Evolutionary conservation across 345 rosid genomes (phyloP).

Genomic region (Citrus sp.): DNA sequence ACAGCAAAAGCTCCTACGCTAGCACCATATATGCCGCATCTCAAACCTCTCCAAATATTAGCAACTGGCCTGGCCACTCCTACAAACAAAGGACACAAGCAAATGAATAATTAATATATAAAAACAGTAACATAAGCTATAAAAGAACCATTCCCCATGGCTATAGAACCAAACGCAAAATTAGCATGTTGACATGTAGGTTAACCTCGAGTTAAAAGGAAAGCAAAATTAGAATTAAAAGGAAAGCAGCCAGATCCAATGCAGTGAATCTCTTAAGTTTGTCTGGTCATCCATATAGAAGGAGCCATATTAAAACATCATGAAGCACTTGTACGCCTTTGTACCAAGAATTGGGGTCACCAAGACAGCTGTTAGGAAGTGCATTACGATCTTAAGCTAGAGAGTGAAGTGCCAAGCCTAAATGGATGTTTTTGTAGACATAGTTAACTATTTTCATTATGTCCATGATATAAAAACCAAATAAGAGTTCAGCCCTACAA

Average conservation of each 20-base stretch:
- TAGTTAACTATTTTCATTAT: too few species aligned
- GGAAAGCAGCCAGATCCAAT: not conserved
- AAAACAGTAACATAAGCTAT: not conserved
- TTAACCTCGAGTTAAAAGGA: not conserved
- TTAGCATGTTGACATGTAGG: not conserved
- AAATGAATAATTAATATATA: not conserved
- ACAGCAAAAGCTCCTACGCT: not conserved
- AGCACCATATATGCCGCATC: not conserved
- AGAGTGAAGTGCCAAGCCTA: not conserved
- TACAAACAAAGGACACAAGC: not conserved
- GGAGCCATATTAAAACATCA: not conserved
- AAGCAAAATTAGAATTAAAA: not conserved
- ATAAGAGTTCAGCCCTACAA: not conserved
- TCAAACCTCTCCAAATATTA: not conserved
- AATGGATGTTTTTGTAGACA: not conserved
- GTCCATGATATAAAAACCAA: not conserved
- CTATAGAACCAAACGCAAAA: not conserved
- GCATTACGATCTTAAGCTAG: not conserved
- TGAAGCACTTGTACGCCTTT: not conserved
- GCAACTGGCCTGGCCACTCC: not conserved
- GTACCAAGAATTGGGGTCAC: not conserved
- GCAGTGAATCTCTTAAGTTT: not conserved
- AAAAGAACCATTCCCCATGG: not conserved
- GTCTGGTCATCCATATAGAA: not conserved
- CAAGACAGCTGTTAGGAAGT: not conserved